Evolutionary conservation across 2,329 filamentous ascomycete genomes (phyloP).

Genomic region (Penicillium sp.): DNA sequence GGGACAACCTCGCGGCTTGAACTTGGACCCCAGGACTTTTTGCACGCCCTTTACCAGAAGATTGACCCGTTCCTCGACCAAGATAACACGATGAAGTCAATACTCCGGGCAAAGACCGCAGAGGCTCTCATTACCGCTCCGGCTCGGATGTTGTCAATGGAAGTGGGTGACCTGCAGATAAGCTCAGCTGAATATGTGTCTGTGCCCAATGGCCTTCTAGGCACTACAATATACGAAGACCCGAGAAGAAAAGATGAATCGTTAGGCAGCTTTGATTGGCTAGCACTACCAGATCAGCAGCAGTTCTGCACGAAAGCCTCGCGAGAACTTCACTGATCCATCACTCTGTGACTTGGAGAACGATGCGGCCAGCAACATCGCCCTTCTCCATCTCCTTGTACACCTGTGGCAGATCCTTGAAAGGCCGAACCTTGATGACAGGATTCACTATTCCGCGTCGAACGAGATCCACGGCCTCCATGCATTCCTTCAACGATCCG

Average conservation of each 20-base stretch:
- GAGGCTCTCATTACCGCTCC: conserved; percentile 30
- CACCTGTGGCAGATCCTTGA: conserved; percentile 44
- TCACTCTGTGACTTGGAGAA: conserved; percentile 42
- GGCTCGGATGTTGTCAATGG: conserved; percentile 17
- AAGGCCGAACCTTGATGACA: conserved; percentile 43
- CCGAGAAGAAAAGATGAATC: background rate
- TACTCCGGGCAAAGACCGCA: conserved; percentile 31
- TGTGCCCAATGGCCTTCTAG: background rate
- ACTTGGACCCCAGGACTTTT: conserved; percentile 29
- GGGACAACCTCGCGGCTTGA: conserved; percentile 12
- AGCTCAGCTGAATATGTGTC: background rate
- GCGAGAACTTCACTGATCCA: background rate
- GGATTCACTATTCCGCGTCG: conserved; percentile 46
- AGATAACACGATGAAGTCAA: conserved; percentile 27
- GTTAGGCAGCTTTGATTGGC: background rate
- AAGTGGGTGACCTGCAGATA: background rate
- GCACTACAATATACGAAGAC: background rate
- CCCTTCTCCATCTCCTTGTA: conserved; percentile 51
- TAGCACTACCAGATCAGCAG: background rate
- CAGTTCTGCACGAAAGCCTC: background rate
- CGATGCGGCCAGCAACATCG: conserved; percentile 46
- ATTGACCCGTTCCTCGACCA: conserved; percentile 31
- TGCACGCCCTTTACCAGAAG: conserved; percentile 35
- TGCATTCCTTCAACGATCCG: conserved; percentile 48
- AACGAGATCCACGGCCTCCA: conserved; percentile 50